Base-by-base conservation (phyloP, 208 protist genomes). In the Acanthamoeba healyi region DNA sequence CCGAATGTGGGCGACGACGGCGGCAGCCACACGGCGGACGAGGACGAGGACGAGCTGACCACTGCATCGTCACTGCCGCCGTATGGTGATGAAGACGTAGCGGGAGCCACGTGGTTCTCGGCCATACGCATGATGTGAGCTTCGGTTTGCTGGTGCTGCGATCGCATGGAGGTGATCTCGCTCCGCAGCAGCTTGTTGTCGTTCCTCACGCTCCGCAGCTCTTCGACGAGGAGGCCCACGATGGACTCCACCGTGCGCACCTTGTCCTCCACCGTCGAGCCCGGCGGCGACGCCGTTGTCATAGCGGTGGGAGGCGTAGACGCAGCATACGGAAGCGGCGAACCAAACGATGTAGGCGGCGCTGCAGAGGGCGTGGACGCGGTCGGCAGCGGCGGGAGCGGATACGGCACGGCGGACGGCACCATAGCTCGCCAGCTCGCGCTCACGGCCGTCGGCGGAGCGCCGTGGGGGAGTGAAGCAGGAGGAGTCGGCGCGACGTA, bases 1-100 rank as follows among this genome's bases (percentile, higher is more conserved):
- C 36, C 70, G 70, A 79, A 79, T 22, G 70, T 79, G 70, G 70
- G 70, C 32, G 70, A 79, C 36, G 70, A 79, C 14, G 70, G 70
- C 36, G 70, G 70, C 36, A 46, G 17, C 36, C 70, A 79, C 38
- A 79, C 70, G n/a, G 15, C 15, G 6, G 46, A 38, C 15, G 40
- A 61, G n/a, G 77, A 9, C 15, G 44, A 84, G 0, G 74, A n/a
- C 70, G 38, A n/a, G n/a, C n/a, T n/a, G n/a, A n/a, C n/a, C n/a
- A n/a, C n/a, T n/a, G n/a, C n/a, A n/a, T n/a, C n/a, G n/a, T n/a
- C n/a, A n/a, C n/a, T n/a, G n/a, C n/a, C n/a, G n/a, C n/a, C n/a
- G n/a, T n/a, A 7, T 42, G 38, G 70, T 70, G 29, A 34, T 70
- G 61, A 22, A 81, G 70, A 38, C 19, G 7, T 77, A 10, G 12